Percentiles rank a stretch among this genome's conserved stretches.
Conservation (phyloP, 176 grass and related monocot genomes). For the Aechmea fasciata region DNA sequence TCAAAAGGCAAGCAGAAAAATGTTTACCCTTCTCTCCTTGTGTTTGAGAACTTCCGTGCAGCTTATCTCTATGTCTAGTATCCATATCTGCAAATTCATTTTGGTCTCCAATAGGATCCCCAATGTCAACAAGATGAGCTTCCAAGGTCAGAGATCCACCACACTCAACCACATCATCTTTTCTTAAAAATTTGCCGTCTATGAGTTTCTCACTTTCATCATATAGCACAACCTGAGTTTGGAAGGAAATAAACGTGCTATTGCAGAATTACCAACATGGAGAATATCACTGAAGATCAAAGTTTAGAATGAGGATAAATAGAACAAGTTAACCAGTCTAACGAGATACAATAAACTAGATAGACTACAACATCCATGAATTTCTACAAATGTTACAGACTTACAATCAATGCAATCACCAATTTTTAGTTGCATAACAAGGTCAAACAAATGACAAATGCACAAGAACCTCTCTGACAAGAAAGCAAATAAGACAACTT, state of each 20-base stretch:
- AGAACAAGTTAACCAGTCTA: not conserved
- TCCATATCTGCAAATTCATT: slow-evolving; percentile 15
- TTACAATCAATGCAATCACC: too few relatives aligned
- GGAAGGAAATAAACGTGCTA: not conserved
- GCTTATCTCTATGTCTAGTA: not conserved
- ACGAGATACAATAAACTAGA: not conserved
- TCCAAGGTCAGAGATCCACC: slow-evolving; percentile 46
- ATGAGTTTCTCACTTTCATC: slow-evolving; percentile 53
- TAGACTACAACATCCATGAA: not conserved
- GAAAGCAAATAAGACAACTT: not conserved
- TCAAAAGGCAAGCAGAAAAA: not conserved
- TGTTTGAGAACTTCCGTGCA: slow-evolving; percentile 13
- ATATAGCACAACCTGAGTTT: slow-evolving; percentile 28
- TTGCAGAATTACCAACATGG: not conserved
- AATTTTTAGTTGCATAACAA: not conserved
- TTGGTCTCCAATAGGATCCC: slow-evolving; percentile 19
- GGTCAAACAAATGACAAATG: not conserved
- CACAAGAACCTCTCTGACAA: not conserved
- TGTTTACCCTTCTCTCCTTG: slow-evolving; percentile 2
- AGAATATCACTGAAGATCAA: not conserved
- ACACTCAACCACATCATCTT: slow-evolving; percentile 30
- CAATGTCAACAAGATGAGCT: slow-evolving; percentile 69
- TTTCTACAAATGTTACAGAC: too few relatives aligned
- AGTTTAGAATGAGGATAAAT: not conserved
- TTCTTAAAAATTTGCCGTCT: slow-evolving; percentile 43